A percentile compares a stretch with the other conserved stretches of the same genome.
Evolutionary conservation across 2,329 filamentous ascomycete species (phyloP).

Genomic region (Fusarium udum): DNA sequence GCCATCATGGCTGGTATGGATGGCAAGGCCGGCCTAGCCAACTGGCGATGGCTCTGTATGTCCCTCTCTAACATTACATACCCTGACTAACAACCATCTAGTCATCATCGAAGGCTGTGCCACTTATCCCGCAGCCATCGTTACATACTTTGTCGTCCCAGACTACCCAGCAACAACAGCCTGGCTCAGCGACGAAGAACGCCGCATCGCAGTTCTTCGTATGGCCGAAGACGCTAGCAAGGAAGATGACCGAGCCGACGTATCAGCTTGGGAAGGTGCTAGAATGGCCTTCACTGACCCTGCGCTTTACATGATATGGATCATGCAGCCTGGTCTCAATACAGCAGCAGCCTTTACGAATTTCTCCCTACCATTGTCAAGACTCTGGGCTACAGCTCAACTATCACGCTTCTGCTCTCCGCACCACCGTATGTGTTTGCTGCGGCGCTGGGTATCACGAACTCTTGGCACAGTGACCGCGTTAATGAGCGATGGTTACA

Average conservation of each 20-base stretch:
- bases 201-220: background rate
- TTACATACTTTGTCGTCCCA: conserved; percentile 14
- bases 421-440: conserved; percentile 13
- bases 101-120: conserved; percentile 16
- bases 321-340: conserved; percentile 15
- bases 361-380: conserved; percentile 13
- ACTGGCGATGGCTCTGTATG: conserved; percentile 61
- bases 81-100: background rate
- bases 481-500: conserved; percentile 4
- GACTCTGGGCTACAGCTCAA: background rate
- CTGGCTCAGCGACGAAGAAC: conserved; percentile 9
- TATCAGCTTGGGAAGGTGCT: background rate
- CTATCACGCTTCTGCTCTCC: conserved; percentile 3
- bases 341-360: conserved; percentile 9
- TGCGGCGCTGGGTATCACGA: background rate
- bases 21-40: conserved; percentile 64
- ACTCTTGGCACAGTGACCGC: conserved; percentile 12
- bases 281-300: conserved; percentile 11
- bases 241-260: background rate
- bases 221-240: conserved; percentile 13
- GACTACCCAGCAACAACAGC: conserved; percentile 14
- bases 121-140: conserved; percentile 1
- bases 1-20: conserved; percentile 75
- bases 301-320: conserved; percentile 10
- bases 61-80: accelerated